Conservation (phyloP, 108 stramenopile species). For the Cyclostephanos tholiformis region DNA sequence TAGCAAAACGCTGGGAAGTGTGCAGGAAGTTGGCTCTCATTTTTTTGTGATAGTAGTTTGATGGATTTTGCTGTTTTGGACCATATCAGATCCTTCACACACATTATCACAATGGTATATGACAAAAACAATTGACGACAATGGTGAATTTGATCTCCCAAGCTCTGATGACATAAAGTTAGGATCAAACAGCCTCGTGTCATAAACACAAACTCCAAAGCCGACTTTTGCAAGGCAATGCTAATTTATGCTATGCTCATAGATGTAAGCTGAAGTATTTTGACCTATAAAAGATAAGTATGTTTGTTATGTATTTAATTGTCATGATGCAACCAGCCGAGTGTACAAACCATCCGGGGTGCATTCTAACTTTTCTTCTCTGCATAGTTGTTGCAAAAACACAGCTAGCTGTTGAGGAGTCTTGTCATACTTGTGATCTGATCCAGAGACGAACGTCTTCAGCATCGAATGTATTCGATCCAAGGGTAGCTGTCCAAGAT, state of each 20-base stretch:
- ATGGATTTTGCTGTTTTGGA: too few species aligned
- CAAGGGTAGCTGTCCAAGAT: constrained; percentile 78
- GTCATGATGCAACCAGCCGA: not conserved
- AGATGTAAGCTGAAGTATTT: not conserved
- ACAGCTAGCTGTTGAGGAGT: constrained; percentile 74
- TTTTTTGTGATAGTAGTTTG: too few species aligned
- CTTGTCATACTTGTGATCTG: constrained; percentile 85
- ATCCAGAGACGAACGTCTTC: constrained; percentile 87
- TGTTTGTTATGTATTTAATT: not conserved
- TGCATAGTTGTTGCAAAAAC: constrained; percentile 80
- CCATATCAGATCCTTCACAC: too few species aligned
- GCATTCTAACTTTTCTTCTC: constrained; percentile 83
- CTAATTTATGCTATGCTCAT: too few species aligned
- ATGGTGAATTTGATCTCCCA: constrained; percentile 38
- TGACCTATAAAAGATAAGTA: not conserved
- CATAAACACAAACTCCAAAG: not conserved
- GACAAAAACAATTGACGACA: constrained; percentile 32
- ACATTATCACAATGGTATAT: too few species aligned
- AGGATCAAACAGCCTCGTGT: constrained; percentile 26
- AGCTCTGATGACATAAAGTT: constrained; percentile 27
- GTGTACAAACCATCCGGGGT: constrained; percentile 89
- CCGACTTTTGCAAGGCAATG: not conserved
- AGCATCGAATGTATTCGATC: constrained; percentile 88
- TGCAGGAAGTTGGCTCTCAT: too few species aligned
- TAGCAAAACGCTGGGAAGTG: too few species aligned